Percentiles rank a stretch among this genome's conserved stretches.
These are phyloP conservation scores for Fusarium neocosmosporiellum DNA, from an alignment of 2,329 filamentous ascomycete species.

Conservation along the genomic window DNA sequence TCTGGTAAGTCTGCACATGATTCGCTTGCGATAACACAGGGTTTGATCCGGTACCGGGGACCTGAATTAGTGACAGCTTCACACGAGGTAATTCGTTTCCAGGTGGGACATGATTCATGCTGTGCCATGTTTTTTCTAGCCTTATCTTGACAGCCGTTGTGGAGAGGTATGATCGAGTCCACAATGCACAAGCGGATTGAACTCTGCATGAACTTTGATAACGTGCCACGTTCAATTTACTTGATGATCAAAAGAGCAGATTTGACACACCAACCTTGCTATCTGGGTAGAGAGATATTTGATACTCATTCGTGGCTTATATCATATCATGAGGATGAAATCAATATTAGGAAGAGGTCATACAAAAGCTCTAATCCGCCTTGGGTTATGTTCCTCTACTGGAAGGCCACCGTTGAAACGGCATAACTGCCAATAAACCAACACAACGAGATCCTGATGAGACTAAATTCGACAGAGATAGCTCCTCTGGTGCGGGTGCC, in stretches of 20 bases:
- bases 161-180: neutral
- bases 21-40: conserved; percentile 5
- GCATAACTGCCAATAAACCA: neutral
- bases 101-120: neutral
- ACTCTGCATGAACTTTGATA: neutral
- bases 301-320: neutral
- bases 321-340: neutral
- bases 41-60: conserved; percentile 4
- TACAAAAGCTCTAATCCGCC: neutral
- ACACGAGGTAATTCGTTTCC: neutral
- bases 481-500: neutral
- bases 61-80: neutral
- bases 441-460: neutral
- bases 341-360: neutral
- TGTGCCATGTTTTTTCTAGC: neutral
- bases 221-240: neutral
- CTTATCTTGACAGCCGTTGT: neutral
- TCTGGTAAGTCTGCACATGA: conserved; percentile 10
- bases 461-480: neutral
- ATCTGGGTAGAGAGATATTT: neutral
- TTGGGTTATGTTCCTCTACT: neutral
- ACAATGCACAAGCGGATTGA: neutral
- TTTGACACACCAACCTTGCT: neutral
- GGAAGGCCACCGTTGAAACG: neutral
- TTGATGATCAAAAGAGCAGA: neutral